Evolutionary conservation across 345 rosid genomes (phyloP).

Genomic region (Schrenkiella parvula): DNA sequence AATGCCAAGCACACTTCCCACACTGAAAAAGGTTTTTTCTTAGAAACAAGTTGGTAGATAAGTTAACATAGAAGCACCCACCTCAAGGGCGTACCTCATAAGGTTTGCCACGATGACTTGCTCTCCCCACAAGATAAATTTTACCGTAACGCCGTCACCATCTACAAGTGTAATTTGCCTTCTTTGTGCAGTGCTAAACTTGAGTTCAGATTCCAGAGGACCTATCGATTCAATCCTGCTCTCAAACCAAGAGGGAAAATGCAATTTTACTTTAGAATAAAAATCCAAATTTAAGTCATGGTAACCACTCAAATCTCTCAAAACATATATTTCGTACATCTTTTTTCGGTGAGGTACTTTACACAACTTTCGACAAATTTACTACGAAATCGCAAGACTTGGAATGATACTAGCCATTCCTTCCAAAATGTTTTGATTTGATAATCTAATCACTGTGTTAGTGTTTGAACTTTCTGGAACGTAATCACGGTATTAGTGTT

Average conservation of each 20-base stretch:
- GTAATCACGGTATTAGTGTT: background rate
- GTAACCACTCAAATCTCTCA: conserved; percentile 8
- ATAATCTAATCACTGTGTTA: background rate
- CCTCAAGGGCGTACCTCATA: conserved; percentile 61
- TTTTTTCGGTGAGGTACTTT: background rate
- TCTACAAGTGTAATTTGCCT: conserved; percentile 73
- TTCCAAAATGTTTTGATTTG: conserved; percentile 1
- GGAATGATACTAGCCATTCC: background rate
- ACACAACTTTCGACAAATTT: background rate
- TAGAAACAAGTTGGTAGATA: conserved; percentile 10
- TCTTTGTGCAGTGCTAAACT: conserved; percentile 45
- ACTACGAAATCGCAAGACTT: background rate
- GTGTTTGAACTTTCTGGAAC: no score
- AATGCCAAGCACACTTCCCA: conserved; percentile 85
- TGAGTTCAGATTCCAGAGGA: conserved; percentile 58
- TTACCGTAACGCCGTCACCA: conserved; percentile 55
- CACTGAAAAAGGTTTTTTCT: conserved; percentile 40
- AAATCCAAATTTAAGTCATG: background rate
- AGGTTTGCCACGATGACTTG: conserved; percentile 76
- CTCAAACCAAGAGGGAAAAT: conserved; percentile 15
- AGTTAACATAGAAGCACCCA: conserved; percentile 5
- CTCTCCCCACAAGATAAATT: conserved; percentile 89
- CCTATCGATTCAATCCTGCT: conserved; percentile 84
- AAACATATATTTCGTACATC: background rate
- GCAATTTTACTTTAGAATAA: background rate